phyloP scores from a whole-genome alignment of 2,329 filamentous ascomycete genomes.

The Penicillium sp. region DNA sequence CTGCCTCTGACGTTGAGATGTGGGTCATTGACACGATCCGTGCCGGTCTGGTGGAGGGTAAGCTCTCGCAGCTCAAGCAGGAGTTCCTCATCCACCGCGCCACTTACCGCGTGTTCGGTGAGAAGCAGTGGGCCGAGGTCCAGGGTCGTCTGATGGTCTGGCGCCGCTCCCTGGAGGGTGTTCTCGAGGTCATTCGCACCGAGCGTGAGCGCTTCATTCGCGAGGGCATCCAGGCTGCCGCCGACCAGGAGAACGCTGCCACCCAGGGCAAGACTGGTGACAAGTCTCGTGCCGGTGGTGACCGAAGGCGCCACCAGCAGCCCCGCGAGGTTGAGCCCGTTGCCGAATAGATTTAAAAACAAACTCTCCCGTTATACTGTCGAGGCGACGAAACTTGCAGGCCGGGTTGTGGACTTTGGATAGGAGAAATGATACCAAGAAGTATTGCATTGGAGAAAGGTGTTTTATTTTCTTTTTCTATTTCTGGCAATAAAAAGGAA shows the following conservation, averaged over 20 bases:
- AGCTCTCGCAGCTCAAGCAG: constrained; percentile 85
- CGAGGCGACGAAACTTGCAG: neutral
- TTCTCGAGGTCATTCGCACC: constrained; percentile 69
- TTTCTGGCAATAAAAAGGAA: neutral
- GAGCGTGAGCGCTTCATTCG: constrained; percentile 75
- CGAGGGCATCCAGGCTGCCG: constrained; percentile 59
- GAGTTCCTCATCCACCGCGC: constrained; percentile 94
- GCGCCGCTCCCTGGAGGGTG: constrained; percentile 72
- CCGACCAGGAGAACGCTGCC: constrained; percentile 27
- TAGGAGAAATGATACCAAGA: constrained; percentile 1
- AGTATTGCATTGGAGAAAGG: constrained; percentile 16
- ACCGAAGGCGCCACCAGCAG: constrained; percentile 31
- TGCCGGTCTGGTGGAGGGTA: constrained; percentile 90
- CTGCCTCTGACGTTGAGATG: constrained; percentile 80
- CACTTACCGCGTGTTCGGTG: constrained; percentile 92
- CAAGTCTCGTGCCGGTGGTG: constrained; percentile 23
- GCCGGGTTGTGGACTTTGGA: too few species aligned
- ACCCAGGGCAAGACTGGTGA: constrained; percentile 23
- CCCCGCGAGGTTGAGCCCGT: constrained; percentile 34
- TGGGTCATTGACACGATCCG: constrained; percentile 99
- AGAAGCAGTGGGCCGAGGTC: constrained; percentile 97
- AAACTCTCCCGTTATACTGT: neutral
- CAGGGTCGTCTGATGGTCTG: constrained; percentile 85
- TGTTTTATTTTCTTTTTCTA: constrained; percentile 10
- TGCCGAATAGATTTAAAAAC: constrained; percentile 17